Base-by-base conservation (phyloP, 1,284 basidiomycete genomes). In the Trametes polyzona region DNA sequence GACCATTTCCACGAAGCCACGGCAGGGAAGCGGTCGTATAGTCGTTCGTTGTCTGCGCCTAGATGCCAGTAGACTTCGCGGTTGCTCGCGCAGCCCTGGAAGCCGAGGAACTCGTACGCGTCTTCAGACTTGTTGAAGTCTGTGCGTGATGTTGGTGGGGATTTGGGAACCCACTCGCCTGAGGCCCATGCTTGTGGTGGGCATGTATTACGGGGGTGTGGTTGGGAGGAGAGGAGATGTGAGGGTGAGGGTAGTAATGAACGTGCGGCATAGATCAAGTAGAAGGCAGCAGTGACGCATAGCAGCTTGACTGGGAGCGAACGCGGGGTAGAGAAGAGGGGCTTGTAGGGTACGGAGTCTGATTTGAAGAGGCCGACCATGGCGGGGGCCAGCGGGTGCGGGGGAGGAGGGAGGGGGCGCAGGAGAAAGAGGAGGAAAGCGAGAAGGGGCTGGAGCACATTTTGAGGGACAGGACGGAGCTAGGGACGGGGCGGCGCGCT, bases 61-160 rank as follows among this genome's bases (percentile, higher is more conserved):
- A 88, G 73, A 67, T 87, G 86, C 86, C 85, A 87, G 55, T 71
- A 72, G 57, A 78, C 79, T 67, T 88, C 86, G 52, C 85, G 74
- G 44, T 79, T 78, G 62, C 81, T 81, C 10, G 86, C 85, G 63
- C 86, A 88, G 36, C 83, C 83, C 55, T 78, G 71, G 27, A 86
- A 78, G 11, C 84, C 83, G 19, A 80, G 76, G 61, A 85, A 81
- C 2, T 63, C 65, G 39, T 83, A 69, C 14, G 76, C 79, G 57
- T 87, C 80, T 35, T 51, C 46, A 6, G 56, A 24, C 27, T 50
- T 32, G 21, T 52, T 59, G 57, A 67, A 26, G 30, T 57, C 36
- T 3, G 60, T 53, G 68, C n/a, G 76, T 71, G 16, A 68, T 57
- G 54, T 73, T 9, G 61, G 61, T 11, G 60, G 59, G 11, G 54